These are phyloP conservation scores for Russula sp. DNA, from an alignment of 768 basidiomycete species.

Conservation along the genomic window DNA sequence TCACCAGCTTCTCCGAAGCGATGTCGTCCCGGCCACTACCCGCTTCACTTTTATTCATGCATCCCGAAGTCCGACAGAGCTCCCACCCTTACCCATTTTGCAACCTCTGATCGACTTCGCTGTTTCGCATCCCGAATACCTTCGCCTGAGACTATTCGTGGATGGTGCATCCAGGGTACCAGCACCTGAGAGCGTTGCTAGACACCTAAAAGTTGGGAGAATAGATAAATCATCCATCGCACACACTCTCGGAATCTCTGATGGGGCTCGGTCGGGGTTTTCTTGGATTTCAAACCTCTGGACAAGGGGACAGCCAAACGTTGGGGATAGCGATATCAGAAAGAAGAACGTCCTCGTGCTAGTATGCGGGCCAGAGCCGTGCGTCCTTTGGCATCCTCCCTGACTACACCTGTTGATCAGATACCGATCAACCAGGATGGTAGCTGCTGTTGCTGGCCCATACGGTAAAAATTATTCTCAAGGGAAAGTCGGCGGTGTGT, in stretches of 20 bases:
- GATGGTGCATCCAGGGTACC: conserved; percentile 32
- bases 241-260: conserved; percentile 31
- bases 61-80: conserved; percentile 50
- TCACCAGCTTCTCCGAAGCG: conserved; percentile 35
- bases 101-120: conserved; percentile 45
- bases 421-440: conserved; percentile 47
- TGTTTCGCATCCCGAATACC: conserved; percentile 42
- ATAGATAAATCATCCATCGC: conserved; percentile 47
- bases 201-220: conserved; percentile 40
- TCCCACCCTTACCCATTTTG: conserved; percentile 62
- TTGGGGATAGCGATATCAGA: not conserved
- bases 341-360: conserved; percentile 48
- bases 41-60: conserved; percentile 70
- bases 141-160: conserved; percentile 56
- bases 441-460: conserved; percentile 65
- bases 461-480: conserved; percentile 72
- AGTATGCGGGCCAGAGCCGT: conserved; percentile 84
- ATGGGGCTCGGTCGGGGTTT: conserved; percentile 28
- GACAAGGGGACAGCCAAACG: not conserved
- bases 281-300: conserved; percentile 17
- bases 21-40: conserved; percentile 28
- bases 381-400: conserved; percentile 26
- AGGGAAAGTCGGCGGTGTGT: conserved; percentile 57
- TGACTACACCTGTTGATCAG: not conserved
- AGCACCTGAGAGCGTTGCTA: conserved; percentile 16